Conservation (phyloP, 2,329 filamentous ascomycete genomes). For the Apiospora hydei region DNA sequence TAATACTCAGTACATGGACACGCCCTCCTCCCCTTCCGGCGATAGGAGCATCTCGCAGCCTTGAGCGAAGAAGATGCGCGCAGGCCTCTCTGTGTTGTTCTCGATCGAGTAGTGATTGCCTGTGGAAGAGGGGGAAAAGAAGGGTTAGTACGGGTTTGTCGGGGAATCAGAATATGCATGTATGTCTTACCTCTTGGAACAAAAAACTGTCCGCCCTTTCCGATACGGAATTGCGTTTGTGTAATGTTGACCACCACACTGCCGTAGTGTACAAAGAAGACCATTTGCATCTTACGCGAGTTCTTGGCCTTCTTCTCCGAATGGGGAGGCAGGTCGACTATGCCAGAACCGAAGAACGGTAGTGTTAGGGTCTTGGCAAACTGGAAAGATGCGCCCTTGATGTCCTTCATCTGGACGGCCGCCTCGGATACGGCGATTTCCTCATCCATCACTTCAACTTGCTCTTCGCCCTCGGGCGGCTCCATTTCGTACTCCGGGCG, state of each 20-base stretch:
- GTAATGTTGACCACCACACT: slow-evolving; percentile 82
- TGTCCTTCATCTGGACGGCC: slow-evolving; percentile 64
- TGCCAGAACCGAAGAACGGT: slow-evolving; percentile 86
- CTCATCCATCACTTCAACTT: slow-evolving; percentile 60
- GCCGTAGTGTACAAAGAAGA: slow-evolving; percentile 88
- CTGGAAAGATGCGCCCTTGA: slow-evolving; percentile 75
- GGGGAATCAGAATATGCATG: not conserved
- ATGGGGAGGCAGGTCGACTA: slow-evolving; percentile 86
- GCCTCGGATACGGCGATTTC: slow-evolving; percentile 63
- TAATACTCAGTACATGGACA: not conserved
- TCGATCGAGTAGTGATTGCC: slow-evolving; percentile 93
- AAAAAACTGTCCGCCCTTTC: slow-evolving; percentile 89
- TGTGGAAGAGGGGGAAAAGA: slow-evolving; percentile 45
- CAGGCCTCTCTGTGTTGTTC: slow-evolving; percentile 76
- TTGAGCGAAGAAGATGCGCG: slow-evolving; percentile 91
- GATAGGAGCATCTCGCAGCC: slow-evolving; percentile 66
- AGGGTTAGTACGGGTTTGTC: slow-evolving; percentile 20
- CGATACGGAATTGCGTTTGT: slow-evolving; percentile 79
- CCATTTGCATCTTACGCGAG: slow-evolving; percentile 94
- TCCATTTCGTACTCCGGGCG: slow-evolving; percentile 62
- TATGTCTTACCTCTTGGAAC: slow-evolving; percentile 84
- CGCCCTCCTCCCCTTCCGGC: not conserved
- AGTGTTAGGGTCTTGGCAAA: slow-evolving; percentile 88
- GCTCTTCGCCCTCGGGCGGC: slow-evolving; percentile 62
- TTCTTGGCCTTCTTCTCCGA: slow-evolving; percentile 91